Evolutionary conservation across 1,284 basidiomycete species (phyloP).

Genomic region (Ganoderma sp.): DNA sequence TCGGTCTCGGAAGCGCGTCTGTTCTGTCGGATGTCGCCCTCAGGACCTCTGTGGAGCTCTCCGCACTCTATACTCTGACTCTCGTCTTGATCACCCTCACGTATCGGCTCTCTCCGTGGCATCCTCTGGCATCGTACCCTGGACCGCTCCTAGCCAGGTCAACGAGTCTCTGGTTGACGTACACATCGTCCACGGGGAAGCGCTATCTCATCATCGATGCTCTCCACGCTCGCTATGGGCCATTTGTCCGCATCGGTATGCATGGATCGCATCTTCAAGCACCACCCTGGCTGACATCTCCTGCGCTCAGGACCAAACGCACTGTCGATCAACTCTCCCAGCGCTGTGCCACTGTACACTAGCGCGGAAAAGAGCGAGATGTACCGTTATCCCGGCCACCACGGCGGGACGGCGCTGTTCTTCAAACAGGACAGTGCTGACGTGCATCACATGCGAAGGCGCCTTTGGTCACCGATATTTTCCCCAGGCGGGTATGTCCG

Average conservation of each 20-base stretch:
- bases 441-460: constrained; percentile 10
- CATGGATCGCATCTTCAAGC: background rate
- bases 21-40: background rate
- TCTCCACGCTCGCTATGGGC: constrained; percentile 30
- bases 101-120: constrained; percentile 17
- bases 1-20: background rate
- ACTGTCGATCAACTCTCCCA: background rate
- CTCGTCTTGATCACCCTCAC: background rate
- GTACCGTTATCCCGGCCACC: constrained; percentile 11
- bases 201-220: constrained; percentile 28
- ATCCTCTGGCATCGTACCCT: constrained; percentile 13
- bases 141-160: constrained; percentile 8
- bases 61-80: background rate
- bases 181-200: constrained; percentile 25
- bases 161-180: constrained; percentile 22
- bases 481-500: constrained; percentile 6
- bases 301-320: background rate
- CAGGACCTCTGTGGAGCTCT: background rate
- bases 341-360: background rate
- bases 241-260: constrained; percentile 5
- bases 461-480: constrained; percentile 11
- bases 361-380: constrained; percentile 11
- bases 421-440: constrained; percentile 10
- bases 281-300: background rate
- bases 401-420: constrained; percentile 15